phyloP scores from a whole-genome alignment of 768 basidiomycete genomes.

The Bullera alba region DNA sequence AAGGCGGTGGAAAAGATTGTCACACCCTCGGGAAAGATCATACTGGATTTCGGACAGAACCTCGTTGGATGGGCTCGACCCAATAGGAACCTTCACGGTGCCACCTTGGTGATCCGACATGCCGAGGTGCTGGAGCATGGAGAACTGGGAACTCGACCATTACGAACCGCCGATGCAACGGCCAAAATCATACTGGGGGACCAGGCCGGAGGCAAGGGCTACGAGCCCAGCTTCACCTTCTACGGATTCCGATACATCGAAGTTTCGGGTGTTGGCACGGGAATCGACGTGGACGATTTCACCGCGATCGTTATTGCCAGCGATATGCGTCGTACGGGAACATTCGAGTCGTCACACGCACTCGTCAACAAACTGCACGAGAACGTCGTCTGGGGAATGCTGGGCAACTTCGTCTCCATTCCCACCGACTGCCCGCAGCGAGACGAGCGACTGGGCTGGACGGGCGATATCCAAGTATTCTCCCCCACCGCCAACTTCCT shows the following conservation, averaged over 20 bases:
- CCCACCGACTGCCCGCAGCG: constrained; percentile 39
- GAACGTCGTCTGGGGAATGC: constrained; percentile 24
- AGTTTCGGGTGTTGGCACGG: constrained; percentile 4
- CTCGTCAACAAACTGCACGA: constrained; percentile 21
- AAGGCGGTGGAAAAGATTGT: constrained; percentile 19
- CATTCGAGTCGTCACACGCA: constrained; percentile 14
- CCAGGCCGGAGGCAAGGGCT: constrained; percentile 1
- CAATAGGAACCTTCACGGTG: neutral
- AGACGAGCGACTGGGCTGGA: constrained; percentile 36
- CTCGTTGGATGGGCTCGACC: constrained; percentile 23
- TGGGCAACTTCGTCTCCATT: constrained; percentile 18
- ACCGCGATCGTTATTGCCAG: constrained; percentile 15
- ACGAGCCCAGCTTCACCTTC: constrained; percentile 27
- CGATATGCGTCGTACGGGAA: constrained; percentile 19
- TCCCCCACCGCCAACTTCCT: constrained; percentile 24
- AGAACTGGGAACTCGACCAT: constrained; percentile 25
- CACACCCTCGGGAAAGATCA: constrained; percentile 23
- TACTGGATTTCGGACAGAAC: constrained; percentile 37
- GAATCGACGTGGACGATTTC: neutral
- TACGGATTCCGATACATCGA: constrained; percentile 30
- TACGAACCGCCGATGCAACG: constrained; percentile 18
- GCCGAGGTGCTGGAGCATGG: constrained; percentile 33
- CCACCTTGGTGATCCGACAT: constrained; percentile 4
- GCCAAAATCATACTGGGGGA: constrained; percentile 11
- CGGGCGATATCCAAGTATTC: constrained; percentile 34